Conservation (phyloP, 2,329 filamentous ascomycete genomes). For the Apiospora pterosperma region DNA sequence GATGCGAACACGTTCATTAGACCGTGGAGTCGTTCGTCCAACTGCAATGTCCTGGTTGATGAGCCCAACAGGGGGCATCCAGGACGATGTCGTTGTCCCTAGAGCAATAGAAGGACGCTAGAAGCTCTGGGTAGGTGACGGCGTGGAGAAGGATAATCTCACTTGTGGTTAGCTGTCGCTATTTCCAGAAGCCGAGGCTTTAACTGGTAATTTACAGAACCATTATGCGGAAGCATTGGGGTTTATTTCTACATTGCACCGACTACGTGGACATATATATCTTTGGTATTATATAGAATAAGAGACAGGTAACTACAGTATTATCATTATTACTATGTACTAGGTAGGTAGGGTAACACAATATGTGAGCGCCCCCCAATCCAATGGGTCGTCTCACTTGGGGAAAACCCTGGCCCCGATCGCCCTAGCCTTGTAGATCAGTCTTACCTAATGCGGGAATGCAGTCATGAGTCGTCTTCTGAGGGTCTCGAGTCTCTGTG, state of each 20-base stretch:
- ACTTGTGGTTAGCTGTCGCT: not conserved
- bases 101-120: not conserved
- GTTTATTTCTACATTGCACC: not conserved
- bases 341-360: too few species aligned
- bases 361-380: not conserved
- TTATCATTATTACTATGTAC: too few species aligned
- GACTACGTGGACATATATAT: not conserved
- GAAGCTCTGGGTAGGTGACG: not conserved
- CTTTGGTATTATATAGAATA: not conserved
- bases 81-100: not conserved
- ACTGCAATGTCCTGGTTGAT: not conserved
- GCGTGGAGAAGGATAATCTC: not conserved
- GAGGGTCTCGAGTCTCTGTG: not conserved
- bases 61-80: not conserved
- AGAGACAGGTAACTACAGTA: too few species aligned
- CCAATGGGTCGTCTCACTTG: not conserved
- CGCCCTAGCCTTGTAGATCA: slow-evolving; percentile 4
- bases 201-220: not conserved
- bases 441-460: slow-evolving; percentile 1
- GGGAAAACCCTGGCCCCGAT: slow-evolving; percentile 4
- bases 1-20: not conserved
- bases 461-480: not conserved
- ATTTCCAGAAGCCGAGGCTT: not conserved
- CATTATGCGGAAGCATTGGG: not conserved
- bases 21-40: not conserved